Evolutionary conservation across 2,329 filamentous ascomycete species (phyloP), one percentile per base, ranked within the genome.

Genomic region (Trichoderma brevicompactum): DNA sequence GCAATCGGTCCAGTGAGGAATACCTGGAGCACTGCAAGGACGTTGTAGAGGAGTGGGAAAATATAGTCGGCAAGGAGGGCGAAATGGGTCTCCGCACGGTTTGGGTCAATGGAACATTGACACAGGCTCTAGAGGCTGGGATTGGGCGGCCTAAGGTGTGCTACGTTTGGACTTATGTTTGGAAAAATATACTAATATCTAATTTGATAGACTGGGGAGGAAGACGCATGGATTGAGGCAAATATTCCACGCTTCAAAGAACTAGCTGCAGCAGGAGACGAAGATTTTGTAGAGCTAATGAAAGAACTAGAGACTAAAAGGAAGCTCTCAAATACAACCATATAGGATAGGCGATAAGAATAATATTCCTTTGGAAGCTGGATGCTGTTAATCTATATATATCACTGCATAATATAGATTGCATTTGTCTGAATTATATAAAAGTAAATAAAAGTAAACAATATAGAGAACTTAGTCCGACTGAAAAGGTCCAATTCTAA

Each of bases 1-100:
- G 48, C 40, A 50, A 50, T 15, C 52, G 62, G 10, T 43, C 62
- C 1, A 40, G 17, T 19, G 62, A 65, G 13, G 9, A n/a, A 23
- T 65, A 65, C 23, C 10, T 49, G 2, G 43, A 65, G 43, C 62
- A 65, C 28, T 65, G 62, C 23, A 59, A 46, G 32, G 43, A 65
- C 28, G 19, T 65, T 32, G 44, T 59, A 15, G 13, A 15, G 2
- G 32, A 49, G n/a, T 65, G 62, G 62, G 44, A 50, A 9, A 40
- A 23, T 8, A 43, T 65, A 8, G 43, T 65, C 4, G 53, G 62
- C 15, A 52, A 10, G 8, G 44, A 65, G 12, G 64, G 40, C 3
- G 64, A 41, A 17, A 9, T 17, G 10, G 55, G 49, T 6, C 28
- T 65, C 2, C 38, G 64, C 7, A 62, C 64, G 13, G 32, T 61